phyloP scores from a whole-genome alignment of 768 basidiomycete genomes.

The Xerocomus spinulosus region DNA sequence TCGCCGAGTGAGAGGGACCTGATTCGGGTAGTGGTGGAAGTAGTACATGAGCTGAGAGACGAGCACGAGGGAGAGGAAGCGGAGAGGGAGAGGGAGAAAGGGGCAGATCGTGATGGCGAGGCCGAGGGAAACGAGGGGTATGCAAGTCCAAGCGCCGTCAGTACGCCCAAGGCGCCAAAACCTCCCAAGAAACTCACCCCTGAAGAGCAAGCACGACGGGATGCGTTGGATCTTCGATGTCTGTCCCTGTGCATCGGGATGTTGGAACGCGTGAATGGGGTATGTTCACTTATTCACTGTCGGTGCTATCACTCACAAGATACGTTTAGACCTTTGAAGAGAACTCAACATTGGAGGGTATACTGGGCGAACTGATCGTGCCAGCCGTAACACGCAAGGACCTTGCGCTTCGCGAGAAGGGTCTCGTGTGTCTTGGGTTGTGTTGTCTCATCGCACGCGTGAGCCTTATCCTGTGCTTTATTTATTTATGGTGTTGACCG shows the following conservation, averaged over 20 bases:
- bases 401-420: conserved; percentile 57
- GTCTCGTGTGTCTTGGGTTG: conserved; percentile 63
- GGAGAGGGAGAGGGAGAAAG: conserved; percentile 30
- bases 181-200: conserved; percentile 43
- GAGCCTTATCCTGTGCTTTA: not conserved
- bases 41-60: conserved; percentile 71
- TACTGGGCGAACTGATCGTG: conserved; percentile 77
- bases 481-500: not conserved
- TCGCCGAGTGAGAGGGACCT: conserved; percentile 76
- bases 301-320: not conserved
- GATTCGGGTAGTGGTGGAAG: conserved; percentile 84
- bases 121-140: conserved; percentile 6
- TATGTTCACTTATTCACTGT: conserved; percentile 33
- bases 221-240: conserved; percentile 69
- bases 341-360: conserved; percentile 65
- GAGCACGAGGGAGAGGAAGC: conserved; percentile 37
- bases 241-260: conserved; percentile 74
- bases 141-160: not conserved
- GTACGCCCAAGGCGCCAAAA: conserved; percentile 16
- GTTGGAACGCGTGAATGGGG: conserved; percentile 82
- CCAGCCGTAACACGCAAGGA: conserved; percentile 90
- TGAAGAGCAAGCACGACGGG: conserved; percentile 54
- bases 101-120: conserved; percentile 33
- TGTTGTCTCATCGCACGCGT: conserved; percentile 69
- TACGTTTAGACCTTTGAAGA: conserved; percentile 50